These are phyloP conservation scores for Salix dunnii DNA, from an alignment of 345 rosid genomes.

Conservation along the genomic window DNA sequence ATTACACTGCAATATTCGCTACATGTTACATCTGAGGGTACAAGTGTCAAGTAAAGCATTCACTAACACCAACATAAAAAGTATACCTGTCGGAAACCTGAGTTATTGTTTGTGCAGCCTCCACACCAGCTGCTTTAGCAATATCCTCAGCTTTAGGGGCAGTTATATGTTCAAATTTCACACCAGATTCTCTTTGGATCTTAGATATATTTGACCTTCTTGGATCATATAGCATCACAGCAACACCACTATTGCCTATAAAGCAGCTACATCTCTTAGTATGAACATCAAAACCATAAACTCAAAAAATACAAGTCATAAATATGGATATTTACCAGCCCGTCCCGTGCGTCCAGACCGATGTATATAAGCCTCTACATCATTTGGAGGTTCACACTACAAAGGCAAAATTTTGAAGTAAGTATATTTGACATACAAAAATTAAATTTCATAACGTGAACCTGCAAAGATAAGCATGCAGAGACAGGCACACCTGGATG, in stretches of 20 bases:
- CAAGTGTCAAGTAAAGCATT: background rate
- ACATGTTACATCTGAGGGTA: background rate
- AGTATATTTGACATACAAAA: background rate
- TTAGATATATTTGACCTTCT: conserved; percentile 64
- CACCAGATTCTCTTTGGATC: conserved; percentile 83
- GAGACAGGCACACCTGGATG: conserved; percentile 63
- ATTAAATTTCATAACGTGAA: background rate
- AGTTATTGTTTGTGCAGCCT: conserved; percentile 64
- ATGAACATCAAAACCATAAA: conserved; percentile 9
- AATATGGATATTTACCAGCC: conserved; percentile 54
- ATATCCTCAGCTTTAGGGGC: conserved; percentile 85
- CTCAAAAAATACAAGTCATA: background rate
- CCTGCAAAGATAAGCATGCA: background rate
- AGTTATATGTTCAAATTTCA: conserved; percentile 76
- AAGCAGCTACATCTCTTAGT: conserved; percentile 3
- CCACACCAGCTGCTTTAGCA: conserved; percentile 76
- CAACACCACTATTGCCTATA: conserved; percentile 86
- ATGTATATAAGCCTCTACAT: conserved; percentile 93
- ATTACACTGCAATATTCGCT: conserved; percentile 58
- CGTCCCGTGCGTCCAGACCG: conserved; percentile 99
- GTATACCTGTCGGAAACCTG: conserved; percentile 86
- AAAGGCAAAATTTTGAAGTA: conserved; percentile 1
- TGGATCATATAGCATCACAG: conserved; percentile 92
- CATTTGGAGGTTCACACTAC: conserved; percentile 98
- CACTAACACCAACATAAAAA: background rate